Evolutionary conservation across 768 basidiomycete species (phyloP).

Genomic region (Lactarius vividus): DNA sequence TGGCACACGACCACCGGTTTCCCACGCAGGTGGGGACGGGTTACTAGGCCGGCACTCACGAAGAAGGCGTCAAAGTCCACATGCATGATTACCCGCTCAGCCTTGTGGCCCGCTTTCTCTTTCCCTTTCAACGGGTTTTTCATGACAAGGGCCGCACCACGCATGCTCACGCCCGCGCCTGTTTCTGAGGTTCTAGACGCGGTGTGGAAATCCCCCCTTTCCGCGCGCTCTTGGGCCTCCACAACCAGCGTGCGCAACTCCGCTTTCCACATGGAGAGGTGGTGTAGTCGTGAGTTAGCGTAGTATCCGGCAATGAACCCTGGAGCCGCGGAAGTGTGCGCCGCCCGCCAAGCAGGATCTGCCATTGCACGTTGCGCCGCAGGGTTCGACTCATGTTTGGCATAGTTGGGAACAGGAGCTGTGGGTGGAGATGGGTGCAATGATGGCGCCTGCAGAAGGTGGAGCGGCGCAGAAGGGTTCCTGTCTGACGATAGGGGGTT

Average conservation of each 20-base stretch:
- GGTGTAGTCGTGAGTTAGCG: slow-evolving; percentile 85
- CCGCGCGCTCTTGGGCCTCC: slow-evolving; percentile 72
- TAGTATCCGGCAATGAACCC: slow-evolving; percentile 79
- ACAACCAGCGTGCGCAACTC: slow-evolving; percentile 79
- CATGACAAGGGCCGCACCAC: slow-evolving; percentile 45
- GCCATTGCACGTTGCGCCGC: slow-evolving; percentile 78
- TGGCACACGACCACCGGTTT: slow-evolving; percentile 96
- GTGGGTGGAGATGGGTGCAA: slow-evolving; percentile 43
- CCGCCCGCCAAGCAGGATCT: slow-evolving; percentile 79
- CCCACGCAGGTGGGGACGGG: slow-evolving; percentile 76
- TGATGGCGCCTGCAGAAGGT: slow-evolving; percentile 40
- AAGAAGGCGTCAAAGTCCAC: slow-evolving; percentile 98
- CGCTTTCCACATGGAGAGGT: slow-evolving; percentile 88
- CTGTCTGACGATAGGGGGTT: slow-evolving; percentile 3
- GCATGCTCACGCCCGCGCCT: slow-evolving; percentile 31
- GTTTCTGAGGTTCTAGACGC: slow-evolving; percentile 28
- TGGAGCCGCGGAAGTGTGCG: slow-evolving; percentile 81
- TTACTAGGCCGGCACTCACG: slow-evolving; percentile 83
- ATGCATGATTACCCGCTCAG: slow-evolving; percentile 78
- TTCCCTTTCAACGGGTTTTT: slow-evolving; percentile 59
- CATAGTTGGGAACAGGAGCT: slow-evolving; percentile 58
- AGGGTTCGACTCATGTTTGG: slow-evolving; percentile 64
- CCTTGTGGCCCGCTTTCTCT: slow-evolving; percentile 48
- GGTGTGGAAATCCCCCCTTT: slow-evolving; percentile 35
- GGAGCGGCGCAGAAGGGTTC: background rate